These are phyloP conservation scores for Fusarium transvaalense DNA, from an alignment of 2,329 filamentous ascomycete species.

Conservation along the genomic window DNA sequence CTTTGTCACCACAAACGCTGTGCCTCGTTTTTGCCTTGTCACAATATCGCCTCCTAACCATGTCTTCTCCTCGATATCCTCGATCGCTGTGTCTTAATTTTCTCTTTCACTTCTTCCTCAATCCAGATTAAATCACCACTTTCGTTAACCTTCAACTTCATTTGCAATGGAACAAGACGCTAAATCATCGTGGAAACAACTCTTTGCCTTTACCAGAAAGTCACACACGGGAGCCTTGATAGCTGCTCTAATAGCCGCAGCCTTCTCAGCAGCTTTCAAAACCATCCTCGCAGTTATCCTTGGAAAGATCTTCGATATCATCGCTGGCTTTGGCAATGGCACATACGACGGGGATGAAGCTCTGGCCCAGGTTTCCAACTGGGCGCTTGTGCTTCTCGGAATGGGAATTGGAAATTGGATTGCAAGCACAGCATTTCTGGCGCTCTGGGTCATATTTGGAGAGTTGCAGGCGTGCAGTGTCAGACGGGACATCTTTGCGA, in stretches of 20 bases:
- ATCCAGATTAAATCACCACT: not conserved
- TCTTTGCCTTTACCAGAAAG: slow-evolving; percentile 80
- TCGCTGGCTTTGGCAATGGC: slow-evolving; percentile 74
- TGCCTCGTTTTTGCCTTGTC: not conserved
- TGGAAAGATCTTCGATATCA: slow-evolving; percentile 79
- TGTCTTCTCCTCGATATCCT: not conserved
- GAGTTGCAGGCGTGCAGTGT: slow-evolving; percentile 80
- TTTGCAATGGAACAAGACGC: slow-evolving; percentile 35
- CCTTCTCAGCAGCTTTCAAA: slow-evolving; percentile 71
- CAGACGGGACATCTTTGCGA: slow-evolving; percentile 73
- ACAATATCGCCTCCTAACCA: not conserved
- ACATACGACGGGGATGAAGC: slow-evolving; percentile 63
- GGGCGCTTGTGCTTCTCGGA: slow-evolving; percentile 71
- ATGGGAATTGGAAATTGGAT: slow-evolving; percentile 77
- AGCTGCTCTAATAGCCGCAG: slow-evolving; percentile 67
- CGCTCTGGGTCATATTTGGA: slow-evolving; percentile 80
- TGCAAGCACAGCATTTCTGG: slow-evolving; percentile 74
- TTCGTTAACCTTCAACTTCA: not conserved
- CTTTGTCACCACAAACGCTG: slow-evolving; percentile 38
- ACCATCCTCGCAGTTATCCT: slow-evolving; percentile 77
- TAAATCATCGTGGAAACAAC: slow-evolving; percentile 55
- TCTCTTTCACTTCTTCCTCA: not conserved
- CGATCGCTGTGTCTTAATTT: not conserved
- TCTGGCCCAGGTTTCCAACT: slow-evolving; percentile 66
- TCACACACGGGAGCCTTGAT: slow-evolving; percentile 68